Percentiles rank a stretch among this genome's conserved stretches.
phyloP scores from a whole-genome alignment of 768 basidiomycete genomes.

The Podaxis rugospora region DNA sequence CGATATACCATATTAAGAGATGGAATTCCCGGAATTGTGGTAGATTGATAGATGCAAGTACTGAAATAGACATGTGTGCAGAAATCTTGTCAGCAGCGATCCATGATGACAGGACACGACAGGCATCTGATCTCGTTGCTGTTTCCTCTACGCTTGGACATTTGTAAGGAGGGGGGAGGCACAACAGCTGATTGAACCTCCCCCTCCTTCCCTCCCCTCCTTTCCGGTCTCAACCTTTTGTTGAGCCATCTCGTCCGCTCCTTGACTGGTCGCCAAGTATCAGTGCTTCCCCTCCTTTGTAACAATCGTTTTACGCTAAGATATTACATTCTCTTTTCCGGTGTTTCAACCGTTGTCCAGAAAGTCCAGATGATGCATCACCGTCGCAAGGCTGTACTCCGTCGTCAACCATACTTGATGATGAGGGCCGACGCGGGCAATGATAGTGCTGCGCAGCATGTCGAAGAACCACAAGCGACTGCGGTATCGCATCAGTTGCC shows the following conservation, averaged over 20 bases:
- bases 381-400: neutral
- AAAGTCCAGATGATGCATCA: slow-evolving; percentile 1
- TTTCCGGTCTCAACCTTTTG: neutral
- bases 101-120: slow-evolving; percentile 4
- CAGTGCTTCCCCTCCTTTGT: slow-evolving; percentile 1
- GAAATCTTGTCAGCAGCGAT: neutral
- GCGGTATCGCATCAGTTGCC: slow-evolving; percentile 16
- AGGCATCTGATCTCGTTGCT: slow-evolving; percentile 10
- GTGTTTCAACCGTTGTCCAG: neutral
- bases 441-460: neutral
- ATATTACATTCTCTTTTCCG: neutral
- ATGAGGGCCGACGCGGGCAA: neutral
- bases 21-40: neutral
- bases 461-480: neutral
- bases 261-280: neutral
- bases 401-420: slow-evolving; percentile 3
- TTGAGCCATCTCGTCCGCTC: neutral
- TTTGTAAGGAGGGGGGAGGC: neutral
- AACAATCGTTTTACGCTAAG: neutral
- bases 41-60: neutral
- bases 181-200: neutral
- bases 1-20: neutral
- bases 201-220: neutral
- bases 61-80: neutral
- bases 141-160: neutral